Evolutionary conservation across 1,139 yeast species (phyloP), one percentile per base, ranked within the genome.

Genomic region (Protomyces arabidopsidicola): DNA sequence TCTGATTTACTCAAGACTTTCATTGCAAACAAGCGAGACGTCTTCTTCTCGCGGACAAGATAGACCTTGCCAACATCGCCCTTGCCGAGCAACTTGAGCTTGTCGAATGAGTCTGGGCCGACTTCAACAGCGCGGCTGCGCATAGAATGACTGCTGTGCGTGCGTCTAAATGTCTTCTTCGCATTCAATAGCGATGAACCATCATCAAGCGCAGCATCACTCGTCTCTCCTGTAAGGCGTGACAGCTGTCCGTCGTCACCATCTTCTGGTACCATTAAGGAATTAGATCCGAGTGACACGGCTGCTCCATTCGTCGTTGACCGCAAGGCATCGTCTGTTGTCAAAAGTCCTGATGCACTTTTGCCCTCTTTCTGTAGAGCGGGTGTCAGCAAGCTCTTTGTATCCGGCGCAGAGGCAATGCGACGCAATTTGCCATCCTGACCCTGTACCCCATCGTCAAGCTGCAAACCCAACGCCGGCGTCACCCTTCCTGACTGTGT

Each of bases 11-110:
- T 85, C 65, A 93, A 79, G 2, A 93, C 90, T 48, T 95, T 95
- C 91, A 95, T 87, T 10, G 98, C 99, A 73, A 86, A 93, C 35
- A 91, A 76, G 70, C 85, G 84, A 69, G 86, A 84, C 2, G 91
- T 80, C 55, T 79, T 78, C 73, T 87, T 89, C 71, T 95, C 97
- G 65, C 88, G 82, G 3, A 93, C 98, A 53, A 95, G 77, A 71
- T 87, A 95, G 22, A 95, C 99, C 73, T 90, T 90, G 3, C 99
- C 99, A 52, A 95, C 98, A 72, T 95, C 99, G 61, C 99, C 99
- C 72, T 90, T 90, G 3, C 99, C 99, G 64, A 95, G 78, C 36
- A 93, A 76, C 69, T 90, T 84, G 65, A 95, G 83, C 73, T 90
- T 93, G 69, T 91, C 97, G 75, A 95, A 95, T 48, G 93, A 87